Percentiles rank a stretch among this genome's conserved stretches.
Evolutionary conservation across 805 yeast genomes (phyloP).

Genomic region (Kazachstania taianensis): DNA sequence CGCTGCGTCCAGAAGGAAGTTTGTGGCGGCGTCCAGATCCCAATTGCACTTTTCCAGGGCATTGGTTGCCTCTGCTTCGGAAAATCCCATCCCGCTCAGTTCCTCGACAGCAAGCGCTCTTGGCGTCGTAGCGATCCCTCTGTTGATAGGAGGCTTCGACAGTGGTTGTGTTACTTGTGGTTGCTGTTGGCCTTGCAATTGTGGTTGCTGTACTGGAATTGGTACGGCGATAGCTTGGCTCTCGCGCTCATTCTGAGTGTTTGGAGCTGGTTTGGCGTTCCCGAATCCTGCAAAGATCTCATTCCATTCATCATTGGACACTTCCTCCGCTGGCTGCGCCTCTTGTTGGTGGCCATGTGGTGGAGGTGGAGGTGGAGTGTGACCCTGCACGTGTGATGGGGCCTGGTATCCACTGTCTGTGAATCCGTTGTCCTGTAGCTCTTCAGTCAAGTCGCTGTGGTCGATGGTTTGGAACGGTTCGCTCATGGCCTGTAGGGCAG

Average conservation of each 20-base stretch:
- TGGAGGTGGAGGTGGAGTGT: conserved; percentile 3
- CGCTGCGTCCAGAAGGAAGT: conserved; percentile 66
- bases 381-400: not conserved
- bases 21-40: conserved; percentile 82
- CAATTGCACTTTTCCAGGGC: conserved; percentile 65
- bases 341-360: not conserved
- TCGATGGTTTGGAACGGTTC: conserved; percentile 22
- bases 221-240: conserved; percentile 4
- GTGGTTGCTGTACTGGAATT: conserved; percentile 5
- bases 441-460: conserved; percentile 20
- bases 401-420: conserved; percentile 9
- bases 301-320: conserved; percentile 77
- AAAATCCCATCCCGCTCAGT: conserved; percentile 84
- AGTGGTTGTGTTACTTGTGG: conserved; percentile 2
- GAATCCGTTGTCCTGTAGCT: conserved; percentile 18
- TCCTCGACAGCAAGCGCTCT: conserved; percentile 59
- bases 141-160: conserved; percentile 12
- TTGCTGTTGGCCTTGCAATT: conserved; percentile 3
- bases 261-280: conserved; percentile 28
- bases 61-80: conserved; percentile 47
- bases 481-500: conserved; percentile 3
- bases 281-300: conserved; percentile 86
- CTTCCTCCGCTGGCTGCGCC: conserved; percentile 6
- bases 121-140: conserved; percentile 35
- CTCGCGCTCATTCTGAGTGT: not conserved